Conservation (phyloP, 129 eudicot species). For the Deinandra increscens region DNA sequence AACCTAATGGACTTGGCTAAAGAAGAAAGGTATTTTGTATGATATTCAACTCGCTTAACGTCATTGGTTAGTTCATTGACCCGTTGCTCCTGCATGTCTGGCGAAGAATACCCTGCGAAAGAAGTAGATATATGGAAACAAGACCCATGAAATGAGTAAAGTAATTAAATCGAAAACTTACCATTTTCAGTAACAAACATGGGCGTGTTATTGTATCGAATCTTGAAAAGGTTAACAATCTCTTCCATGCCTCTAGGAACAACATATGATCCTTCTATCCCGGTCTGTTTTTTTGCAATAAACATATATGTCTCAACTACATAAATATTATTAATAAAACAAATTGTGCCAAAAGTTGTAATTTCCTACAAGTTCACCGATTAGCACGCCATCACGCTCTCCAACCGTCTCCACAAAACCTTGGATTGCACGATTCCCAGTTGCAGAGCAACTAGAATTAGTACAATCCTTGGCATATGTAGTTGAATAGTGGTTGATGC, state of each 20-base stretch:
- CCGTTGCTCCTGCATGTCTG: conserved; percentile 11
- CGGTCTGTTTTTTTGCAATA: conserved; percentile 38
- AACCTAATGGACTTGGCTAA: conserved; percentile 70
- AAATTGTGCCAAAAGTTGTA: neutral
- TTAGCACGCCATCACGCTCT: conserved; percentile 55
- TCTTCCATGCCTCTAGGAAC: conserved; percentile 80
- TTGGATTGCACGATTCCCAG: conserved; percentile 39
- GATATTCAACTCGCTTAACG: conserved; percentile 51
- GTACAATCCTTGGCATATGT: conserved; percentile 60
- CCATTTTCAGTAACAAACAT: conserved; percentile 76
- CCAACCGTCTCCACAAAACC: conserved; percentile 38
- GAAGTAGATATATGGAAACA: neutral
- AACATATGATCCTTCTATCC: conserved; percentile 35
- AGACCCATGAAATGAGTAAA: neutral
- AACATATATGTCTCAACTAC: neutral
- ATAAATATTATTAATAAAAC: neutral
- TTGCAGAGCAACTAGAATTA: conserved; percentile 36
- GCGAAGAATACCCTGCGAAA: conserved; percentile 52
- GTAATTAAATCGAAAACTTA: conserved; percentile 18
- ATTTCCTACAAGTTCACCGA: conserved; percentile 59
- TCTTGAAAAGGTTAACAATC: conserved; percentile 44
- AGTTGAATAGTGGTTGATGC: conserved; percentile 67
- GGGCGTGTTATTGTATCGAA: conserved; percentile 56
- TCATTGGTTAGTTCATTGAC: conserved; percentile 39
- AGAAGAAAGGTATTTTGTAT: conserved; percentile 50